Percentiles rank a stretch among this genome's conserved stretches.
phyloP scores from a whole-genome alignment of 441 rosid genomes.

The Croton laevigatus region DNA sequence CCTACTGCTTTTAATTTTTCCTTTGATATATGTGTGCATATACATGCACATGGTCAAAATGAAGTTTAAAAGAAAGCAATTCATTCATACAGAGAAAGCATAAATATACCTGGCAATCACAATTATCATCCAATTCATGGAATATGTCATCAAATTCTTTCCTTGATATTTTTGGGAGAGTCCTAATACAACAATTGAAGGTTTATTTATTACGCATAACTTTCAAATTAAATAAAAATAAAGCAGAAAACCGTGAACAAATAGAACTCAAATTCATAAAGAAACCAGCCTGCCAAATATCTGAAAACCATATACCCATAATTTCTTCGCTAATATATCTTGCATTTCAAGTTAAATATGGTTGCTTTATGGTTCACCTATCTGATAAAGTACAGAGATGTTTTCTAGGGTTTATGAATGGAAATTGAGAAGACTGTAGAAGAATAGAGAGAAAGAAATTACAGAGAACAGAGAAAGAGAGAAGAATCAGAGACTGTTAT shows the following conservation, averaged over 20 bases:
- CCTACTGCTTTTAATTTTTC: not conserved
- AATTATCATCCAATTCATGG: conserved; percentile 86
- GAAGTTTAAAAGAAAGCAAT: not conserved
- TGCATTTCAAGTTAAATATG: not conserved
- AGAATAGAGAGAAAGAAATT: too few relatives aligned
- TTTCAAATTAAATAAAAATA: conserved; percentile 15
- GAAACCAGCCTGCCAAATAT: conserved; percentile 9
- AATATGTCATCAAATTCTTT: conserved; percentile 90
- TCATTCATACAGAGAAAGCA: conserved; percentile 11
- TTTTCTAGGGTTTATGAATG: too few relatives aligned
- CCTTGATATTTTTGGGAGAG: conserved; percentile 77
- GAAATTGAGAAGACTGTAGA: too few relatives aligned
- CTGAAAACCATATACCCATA: conserved; percentile 10
- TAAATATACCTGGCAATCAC: conserved; percentile 77
- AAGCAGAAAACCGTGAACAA: conserved; percentile 6
- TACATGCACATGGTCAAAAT: not conserved
- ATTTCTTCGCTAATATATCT: too few relatives aligned
- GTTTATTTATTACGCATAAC: conserved; percentile 13
- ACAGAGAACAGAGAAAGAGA: too few relatives aligned
- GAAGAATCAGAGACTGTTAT: too few relatives aligned
- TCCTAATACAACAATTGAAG: conserved; percentile 41
- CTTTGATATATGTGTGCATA: not conserved
- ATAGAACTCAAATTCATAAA: not conserved
- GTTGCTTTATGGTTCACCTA: not conserved
- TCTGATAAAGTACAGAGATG: too few relatives aligned